Base-by-base conservation (phyloP, 2,329 filamentous ascomycete genomes). In the Pseudopithomyces maydicus region DNA sequence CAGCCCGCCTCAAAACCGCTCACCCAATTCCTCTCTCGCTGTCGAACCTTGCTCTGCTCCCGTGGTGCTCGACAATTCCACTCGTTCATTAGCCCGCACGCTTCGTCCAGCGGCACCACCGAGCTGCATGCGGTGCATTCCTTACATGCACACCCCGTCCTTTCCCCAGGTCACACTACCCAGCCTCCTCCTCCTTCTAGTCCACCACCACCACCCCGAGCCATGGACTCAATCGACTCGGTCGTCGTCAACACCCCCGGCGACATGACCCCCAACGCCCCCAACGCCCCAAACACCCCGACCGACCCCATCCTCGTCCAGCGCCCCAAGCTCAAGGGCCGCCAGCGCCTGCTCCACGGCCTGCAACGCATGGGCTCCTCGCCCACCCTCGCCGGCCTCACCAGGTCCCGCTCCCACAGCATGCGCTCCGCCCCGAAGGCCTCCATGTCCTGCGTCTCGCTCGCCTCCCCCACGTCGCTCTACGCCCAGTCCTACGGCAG, bases 351-450 rank as follows among this genome's bases (percentile, higher is more conserved):
- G 33, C 80, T 96, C 17, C 87, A 88, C 61, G 86, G 88, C 32
- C 82, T 96, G 47, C 89, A 94, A 60, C 88, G 91, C 56, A 94
- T 96, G 69, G 88, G 90, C 11, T 96, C 92, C 0, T 91, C 89
- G 6, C 88, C 90, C 1, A 90, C 90, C 15, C 78, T 96, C 49
- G 81, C 84, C 39, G 84, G 85, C 56, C 75, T 87, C 52, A 84
- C 86, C 54, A 85, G 89, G 57, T 80, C 86, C 23, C 83, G 87
- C 54, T 88, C 91, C 6, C 83, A 85, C 56, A 88, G 85, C 68
- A 90, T 89, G 67, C 86, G 88, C 10, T 88, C 78, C 52, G 78
- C 81, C 59, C 80, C 80, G 17, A 92, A 81, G 79, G 86, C 81
- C 3, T 88, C 86, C 11, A 82, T 88, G 65, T 89, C 86, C 23